Evolutionary conservation across 2,329 filamentous ascomycete species (phyloP), one percentile per base, ranked within the genome.

Genomic region (Exophiala sp.): DNA sequence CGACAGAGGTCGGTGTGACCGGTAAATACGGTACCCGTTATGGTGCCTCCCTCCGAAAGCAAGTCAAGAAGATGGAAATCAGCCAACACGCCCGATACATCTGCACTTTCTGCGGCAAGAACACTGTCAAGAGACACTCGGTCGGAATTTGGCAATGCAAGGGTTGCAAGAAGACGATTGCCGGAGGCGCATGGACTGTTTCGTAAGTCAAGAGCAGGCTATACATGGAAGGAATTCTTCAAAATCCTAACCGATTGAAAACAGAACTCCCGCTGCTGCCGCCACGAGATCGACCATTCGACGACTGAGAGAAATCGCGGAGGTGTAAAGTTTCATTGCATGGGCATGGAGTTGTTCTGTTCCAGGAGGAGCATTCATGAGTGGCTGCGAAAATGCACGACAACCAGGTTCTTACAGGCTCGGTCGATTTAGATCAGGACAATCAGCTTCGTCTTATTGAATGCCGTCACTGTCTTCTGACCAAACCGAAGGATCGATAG

Each of bases 41-140:
- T 80, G 94, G 92, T 91, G 92, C 94, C 75, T 97, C 94, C 72
- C 90, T 97, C 79, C 90, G 91, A 81, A 97, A 97, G 86, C 91
- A 91, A 77, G 87, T 94, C 74, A 97, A 97, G 90, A 96, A 96
- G 89, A 96, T 96, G 88, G 94, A 97, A 87, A 89, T 97, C 77
- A 89, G 89, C 71, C 94, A 97, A 80, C 94, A 99, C 84, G 90
- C 61, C 47, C 88, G 88, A 77, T 97, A 96, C 77, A 86, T 86
- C 74, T 97, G 92, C 86, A 92, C 91, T 66, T 99, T 97, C 88
- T 96, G 91, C 85, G 92, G 92, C 74, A 97, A 97, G 87, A 87
- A 85, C 75, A 88, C 87, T 69, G 91, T 96, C 73, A 91, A 91
- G 83, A 87, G 92, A 72, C 82, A 90, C 73, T 86, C 89, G 63